Conservation (phyloP, 176 grass and related monocot species). For the Carex myosuroides region DNA sequence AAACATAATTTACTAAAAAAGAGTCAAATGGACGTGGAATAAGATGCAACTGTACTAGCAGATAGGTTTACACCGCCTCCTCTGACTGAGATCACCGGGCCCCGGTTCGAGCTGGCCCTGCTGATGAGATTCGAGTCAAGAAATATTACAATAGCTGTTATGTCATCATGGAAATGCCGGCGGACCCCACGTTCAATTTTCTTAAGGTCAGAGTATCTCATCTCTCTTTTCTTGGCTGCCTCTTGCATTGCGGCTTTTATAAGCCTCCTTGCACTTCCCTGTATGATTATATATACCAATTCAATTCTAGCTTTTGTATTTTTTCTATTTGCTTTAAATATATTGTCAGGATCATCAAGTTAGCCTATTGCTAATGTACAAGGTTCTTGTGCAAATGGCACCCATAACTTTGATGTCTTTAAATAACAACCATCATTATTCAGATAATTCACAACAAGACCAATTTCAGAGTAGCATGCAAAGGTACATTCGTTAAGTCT, state of each 20-base stretch:
- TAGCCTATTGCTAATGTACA: not conserved
- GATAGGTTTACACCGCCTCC: conserved; percentile 44
- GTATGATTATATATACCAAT: conserved; percentile 23
- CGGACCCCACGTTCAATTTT: conserved; percentile 89
- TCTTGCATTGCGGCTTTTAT: conserved; percentile 55
- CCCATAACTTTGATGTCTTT: not conserved
- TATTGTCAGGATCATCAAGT: not conserved
- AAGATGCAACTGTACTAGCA: conserved; percentile 56
- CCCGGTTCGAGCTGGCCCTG: conserved; percentile 39
- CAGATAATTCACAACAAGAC: not conserved
- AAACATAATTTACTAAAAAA: conserved; percentile 17
- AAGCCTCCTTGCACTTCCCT: conserved; percentile 82
- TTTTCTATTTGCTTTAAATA: not conserved
- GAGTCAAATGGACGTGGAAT: not conserved
- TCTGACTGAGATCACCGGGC: conserved; percentile 51
- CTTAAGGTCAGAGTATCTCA: conserved; percentile 94
- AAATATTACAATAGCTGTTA: conserved; percentile 75
- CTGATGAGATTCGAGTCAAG: conserved; percentile 62
- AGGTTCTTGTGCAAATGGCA: not conserved
- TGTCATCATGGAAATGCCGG: conserved; percentile 92
- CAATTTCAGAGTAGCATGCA: not conserved
- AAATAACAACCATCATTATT: not conserved
- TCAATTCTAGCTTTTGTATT: not conserved
- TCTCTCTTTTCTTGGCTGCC: conserved; percentile 95
- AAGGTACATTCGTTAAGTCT: not conserved